Evolutionary conservation across 306 rosid species (phyloP).

Genomic region (Rosa chinensis): DNA sequence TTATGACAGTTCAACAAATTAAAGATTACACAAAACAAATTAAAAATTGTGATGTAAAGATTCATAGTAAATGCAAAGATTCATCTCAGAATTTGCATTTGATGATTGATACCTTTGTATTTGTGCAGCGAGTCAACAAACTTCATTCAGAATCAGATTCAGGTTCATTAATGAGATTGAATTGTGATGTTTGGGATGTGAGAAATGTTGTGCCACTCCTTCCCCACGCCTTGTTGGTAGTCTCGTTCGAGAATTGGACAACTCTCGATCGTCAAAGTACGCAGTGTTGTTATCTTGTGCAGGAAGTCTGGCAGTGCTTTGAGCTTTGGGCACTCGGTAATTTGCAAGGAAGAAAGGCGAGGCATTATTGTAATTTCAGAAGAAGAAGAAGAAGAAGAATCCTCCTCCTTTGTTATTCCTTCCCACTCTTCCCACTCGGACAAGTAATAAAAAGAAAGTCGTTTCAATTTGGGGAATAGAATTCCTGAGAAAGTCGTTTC

Average conservation of each 20-base stretch:
- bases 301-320: background rate
- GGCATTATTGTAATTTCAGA: background rate
- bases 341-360: background rate
- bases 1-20: too few species aligned
- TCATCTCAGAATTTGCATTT: too few species aligned
- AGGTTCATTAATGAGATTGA: too few species aligned
- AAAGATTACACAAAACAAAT: too few species aligned
- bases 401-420: background rate
- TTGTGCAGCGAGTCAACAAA: too few species aligned
- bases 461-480: background rate
- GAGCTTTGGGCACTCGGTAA: background rate
- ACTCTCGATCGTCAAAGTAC: background rate
- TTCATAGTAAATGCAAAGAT: too few species aligned
- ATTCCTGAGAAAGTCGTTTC: too few species aligned
- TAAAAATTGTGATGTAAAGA: too few species aligned
- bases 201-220: background rate
- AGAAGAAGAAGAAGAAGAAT: background rate
- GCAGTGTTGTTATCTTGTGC: background rate
- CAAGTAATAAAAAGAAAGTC: accelerated
- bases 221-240: background rate
- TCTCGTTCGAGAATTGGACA: background rate
- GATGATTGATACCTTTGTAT: too few species aligned
- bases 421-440: background rate
- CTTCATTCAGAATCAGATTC: too few species aligned
- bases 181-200: too few species aligned